phyloP scores from a whole-genome alignment of 176 grass and related monocot species.

The Musa schizocarpa region DNA sequence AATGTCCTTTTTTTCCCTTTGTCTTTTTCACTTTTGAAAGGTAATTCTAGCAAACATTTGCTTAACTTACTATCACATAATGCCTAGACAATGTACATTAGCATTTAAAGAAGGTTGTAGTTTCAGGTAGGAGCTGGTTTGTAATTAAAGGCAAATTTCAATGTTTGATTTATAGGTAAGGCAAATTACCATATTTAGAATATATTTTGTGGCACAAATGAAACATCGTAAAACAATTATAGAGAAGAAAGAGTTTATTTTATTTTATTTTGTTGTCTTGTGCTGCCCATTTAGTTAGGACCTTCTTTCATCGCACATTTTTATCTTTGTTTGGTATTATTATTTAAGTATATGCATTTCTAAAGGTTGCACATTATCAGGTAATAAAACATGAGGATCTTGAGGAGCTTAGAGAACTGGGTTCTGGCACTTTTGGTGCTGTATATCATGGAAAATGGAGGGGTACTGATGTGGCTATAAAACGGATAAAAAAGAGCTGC shows the following conservation, averaged over 20 bases:
- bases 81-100: not conserved
- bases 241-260: not conserved
- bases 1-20: not conserved
- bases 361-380: conserved; percentile 25
- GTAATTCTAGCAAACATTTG: not conserved
- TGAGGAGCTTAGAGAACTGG: conserved; percentile 90
- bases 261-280: not conserved
- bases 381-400: conserved; percentile 95
- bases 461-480: conserved; percentile 96
- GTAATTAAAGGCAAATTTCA: not conserved
- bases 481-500: conserved; percentile 96
- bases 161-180: too few relatives aligned
- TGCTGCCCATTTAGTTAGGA: not conserved
- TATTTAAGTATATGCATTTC: not conserved
- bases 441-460: conserved; percentile 99
- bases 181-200: too few relatives aligned
- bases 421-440: conserved; percentile 92
- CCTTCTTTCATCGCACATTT: not conserved
- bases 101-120: not conserved
- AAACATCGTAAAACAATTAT: not conserved
- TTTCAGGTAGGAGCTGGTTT: not conserved
- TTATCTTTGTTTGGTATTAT: not conserved
- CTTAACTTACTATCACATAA: too few relatives aligned
- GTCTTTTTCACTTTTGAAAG: not conserved
- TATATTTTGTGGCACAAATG: not conserved